phyloP scores from a whole-genome alignment of 208 protist species.

The Phytomonas sp. region DNA sequence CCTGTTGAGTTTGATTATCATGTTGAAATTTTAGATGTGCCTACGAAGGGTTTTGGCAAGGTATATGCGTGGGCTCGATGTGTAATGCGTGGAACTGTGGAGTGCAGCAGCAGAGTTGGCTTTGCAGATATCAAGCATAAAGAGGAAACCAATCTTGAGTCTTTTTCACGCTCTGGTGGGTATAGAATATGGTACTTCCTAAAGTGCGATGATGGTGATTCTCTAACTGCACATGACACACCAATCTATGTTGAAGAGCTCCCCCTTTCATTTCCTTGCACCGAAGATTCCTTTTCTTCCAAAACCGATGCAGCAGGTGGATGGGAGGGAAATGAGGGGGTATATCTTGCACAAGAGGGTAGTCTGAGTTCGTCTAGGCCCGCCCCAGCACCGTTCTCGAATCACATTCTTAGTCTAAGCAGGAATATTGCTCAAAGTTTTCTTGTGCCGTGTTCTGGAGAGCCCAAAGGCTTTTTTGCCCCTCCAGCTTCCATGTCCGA shows the following conservation, averaged over 20 bases:
- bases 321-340: neutral
- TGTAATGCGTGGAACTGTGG: neutral
- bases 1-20: neutral
- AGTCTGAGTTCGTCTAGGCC: neutral
- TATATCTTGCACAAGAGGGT: neutral
- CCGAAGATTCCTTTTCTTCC: neutral
- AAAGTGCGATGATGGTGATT: conserved; percentile 1
- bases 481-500: neutral
- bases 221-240: neutral
- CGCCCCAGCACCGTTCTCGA: neutral
- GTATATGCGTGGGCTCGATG: neutral
- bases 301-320: neutral
- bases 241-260: conserved; percentile 17
- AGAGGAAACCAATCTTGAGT: neutral
- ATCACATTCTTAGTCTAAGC: neutral
- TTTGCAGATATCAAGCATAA: neutral
- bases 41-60: neutral
- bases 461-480: neutral
- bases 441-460: neutral
- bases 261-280: neutral
- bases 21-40: neutral
- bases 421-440: neutral
- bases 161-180: neutral
- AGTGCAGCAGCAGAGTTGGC: neutral
- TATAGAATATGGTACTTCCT: conserved; percentile 1